Percentiles rank a stretch among this genome's conserved stretches.
These are phyloP conservation scores for Yamadazyma kitorensis DNA, from an alignment of 805 yeast species.

Conservation along the genomic window DNA sequence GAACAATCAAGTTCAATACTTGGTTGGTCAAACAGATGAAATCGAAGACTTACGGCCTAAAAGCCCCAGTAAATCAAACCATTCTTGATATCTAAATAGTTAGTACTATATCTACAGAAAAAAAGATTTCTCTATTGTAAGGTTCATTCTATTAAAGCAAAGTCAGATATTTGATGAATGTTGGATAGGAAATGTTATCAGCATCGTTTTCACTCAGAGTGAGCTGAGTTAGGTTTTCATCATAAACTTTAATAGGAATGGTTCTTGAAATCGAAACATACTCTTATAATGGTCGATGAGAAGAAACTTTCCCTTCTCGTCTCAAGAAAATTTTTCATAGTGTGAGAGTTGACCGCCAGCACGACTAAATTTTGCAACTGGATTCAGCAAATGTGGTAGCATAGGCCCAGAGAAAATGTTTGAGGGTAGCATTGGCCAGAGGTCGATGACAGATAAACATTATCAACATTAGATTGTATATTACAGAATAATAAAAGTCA, in stretches of 20 bases:
- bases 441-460: too few relatives aligned
- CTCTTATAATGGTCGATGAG: too few relatives aligned
- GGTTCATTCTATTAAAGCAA: too few relatives aligned
- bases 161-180: constrained; percentile 43
- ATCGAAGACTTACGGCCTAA: constrained; percentile 83
- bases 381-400: background rate
- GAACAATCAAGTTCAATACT: constrained; percentile 43
- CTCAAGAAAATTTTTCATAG: background rate
- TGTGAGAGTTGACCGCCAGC: background rate
- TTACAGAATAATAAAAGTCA: constrained; percentile 1
- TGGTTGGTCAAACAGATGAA: constrained; percentile 65
- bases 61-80: constrained; percentile 48
- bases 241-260: too few relatives aligned
- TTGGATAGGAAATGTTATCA: constrained; percentile 50
- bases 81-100: too few relatives aligned
- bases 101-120: too few relatives aligned
- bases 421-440: too few relatives aligned
- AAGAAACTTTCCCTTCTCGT: too few relatives aligned
- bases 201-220: constrained; percentile 51
- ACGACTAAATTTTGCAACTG: background rate
- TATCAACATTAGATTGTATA: background rate
- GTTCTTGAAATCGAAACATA: too few relatives aligned
- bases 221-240: constrained; percentile 59
- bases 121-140: too few relatives aligned
- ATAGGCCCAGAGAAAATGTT: too few relatives aligned